Evolutionary conservation across 768 basidiomycete species (phyloP).

Genomic region (Rhodosporidiobolus odoratus): DNA sequence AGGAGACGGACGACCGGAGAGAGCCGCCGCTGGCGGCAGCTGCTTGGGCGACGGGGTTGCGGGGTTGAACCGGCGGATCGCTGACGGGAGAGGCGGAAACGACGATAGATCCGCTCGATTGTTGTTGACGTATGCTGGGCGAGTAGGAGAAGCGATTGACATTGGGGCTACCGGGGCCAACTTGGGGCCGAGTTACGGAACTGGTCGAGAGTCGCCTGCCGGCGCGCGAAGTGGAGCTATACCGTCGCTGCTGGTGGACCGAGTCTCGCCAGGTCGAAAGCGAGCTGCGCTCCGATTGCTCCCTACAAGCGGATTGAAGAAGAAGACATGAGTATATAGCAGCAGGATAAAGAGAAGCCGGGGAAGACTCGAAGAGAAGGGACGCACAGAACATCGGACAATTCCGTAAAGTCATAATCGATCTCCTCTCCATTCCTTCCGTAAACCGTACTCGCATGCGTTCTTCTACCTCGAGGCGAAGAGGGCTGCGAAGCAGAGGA

Average conservation of each 20-base stretch:
- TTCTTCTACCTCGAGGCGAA: neutral
- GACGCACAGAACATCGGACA: conserved; percentile 27
- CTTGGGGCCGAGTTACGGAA: neutral
- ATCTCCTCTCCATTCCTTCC: conserved; percentile 23
- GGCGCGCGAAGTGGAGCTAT: neutral
- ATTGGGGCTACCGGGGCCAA: neutral
- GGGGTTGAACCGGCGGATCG: neutral
- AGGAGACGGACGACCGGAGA: neutral
- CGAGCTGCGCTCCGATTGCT: conserved; percentile 19
- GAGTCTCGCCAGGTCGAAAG: conserved; percentile 24
- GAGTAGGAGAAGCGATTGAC: neutral
- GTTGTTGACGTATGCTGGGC: neutral
- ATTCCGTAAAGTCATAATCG: conserved; percentile 22
- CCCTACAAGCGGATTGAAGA: no score
- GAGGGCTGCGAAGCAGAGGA: no score
- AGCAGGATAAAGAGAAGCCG: neutral
- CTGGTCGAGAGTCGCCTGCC: neutral
- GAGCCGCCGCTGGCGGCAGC: neutral
- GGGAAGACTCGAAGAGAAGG: no score
- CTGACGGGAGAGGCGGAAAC: neutral
- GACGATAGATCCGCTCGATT: neutral
- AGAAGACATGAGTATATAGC: no score
- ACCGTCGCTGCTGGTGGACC: neutral
- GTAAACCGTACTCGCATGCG: conserved; percentile 14
- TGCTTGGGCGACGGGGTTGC: no score